Evolutionary conservation across 2,329 filamentous ascomycete genomes (phyloP).

Genomic region (Neofusicoccum cordaticola): DNA sequence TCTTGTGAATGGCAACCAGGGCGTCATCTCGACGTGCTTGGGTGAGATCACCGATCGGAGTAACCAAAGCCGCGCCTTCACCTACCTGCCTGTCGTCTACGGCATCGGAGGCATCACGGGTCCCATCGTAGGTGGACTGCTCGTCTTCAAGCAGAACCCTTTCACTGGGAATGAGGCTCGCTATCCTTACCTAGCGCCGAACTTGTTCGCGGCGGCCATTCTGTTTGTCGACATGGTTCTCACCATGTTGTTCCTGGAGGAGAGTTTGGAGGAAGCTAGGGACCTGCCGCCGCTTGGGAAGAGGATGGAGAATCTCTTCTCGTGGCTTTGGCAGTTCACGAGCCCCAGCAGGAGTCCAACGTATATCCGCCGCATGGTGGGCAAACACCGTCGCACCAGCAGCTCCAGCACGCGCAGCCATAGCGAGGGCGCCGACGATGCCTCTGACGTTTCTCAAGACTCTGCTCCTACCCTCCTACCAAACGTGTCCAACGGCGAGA

Average conservation of each 20-base stretch:
- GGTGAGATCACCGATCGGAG: constrained; percentile 93
- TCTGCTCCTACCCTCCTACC: constrained; percentile 42
- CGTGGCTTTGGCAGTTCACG: constrained; percentile 69
- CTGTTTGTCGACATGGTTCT: constrained; percentile 70
- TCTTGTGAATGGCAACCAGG: constrained; percentile 89
- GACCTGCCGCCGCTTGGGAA: constrained; percentile 59
- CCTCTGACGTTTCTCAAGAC: constrained; percentile 26
- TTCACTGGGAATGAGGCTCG: constrained; percentile 52
- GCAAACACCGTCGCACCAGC: constrained; percentile 26
- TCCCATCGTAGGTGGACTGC: constrained; percentile 81
- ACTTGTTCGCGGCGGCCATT: constrained; percentile 71
- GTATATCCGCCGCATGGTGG: constrained; percentile 49
- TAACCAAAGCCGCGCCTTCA: constrained; percentile 91
- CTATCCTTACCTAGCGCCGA: constrained; percentile 84
- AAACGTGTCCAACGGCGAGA: constrained; percentile 34
- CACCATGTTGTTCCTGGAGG: constrained; percentile 77
- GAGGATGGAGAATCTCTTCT: constrained; percentile 59
- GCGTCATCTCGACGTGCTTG: constrained; percentile 86
- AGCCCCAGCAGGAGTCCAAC: constrained; percentile 57
- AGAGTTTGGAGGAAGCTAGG: constrained; percentile 71
- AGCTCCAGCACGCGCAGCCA: constrained; percentile 41
- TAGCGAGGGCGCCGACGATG: constrained; percentile 44
- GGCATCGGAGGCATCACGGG: constrained; percentile 91
- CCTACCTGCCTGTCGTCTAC: constrained; percentile 94
- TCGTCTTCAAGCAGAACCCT: constrained; percentile 65